These are phyloP conservation scores for Acacia acuminata DNA, from an alignment of 306 rosid genomes.

Conservation along the genomic window DNA sequence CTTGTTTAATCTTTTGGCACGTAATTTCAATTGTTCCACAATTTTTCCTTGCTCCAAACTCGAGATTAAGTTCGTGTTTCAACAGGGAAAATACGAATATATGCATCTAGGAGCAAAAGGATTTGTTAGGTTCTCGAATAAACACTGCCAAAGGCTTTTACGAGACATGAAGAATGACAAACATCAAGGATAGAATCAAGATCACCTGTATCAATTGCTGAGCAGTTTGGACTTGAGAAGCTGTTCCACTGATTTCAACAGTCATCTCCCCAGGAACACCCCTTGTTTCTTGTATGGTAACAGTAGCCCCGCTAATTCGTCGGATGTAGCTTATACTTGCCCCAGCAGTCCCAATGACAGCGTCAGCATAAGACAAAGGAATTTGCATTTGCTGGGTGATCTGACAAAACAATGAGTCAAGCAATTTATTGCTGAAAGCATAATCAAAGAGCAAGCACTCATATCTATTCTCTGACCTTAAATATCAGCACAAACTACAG, in stretches of 20 bases:
- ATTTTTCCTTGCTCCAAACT: not conserved
- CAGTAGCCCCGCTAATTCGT: constrained; percentile 95
- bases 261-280: constrained; percentile 99
- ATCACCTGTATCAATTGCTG: constrained; percentile 95
- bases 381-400: constrained; percentile 91
- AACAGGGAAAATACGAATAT: not conserved
- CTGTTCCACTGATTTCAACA: constrained; percentile 93
- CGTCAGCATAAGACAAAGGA: constrained; percentile 94
- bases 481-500: not conserved
- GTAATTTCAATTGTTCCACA: not conserved
- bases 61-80: not conserved
- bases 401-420: constrained; percentile 54
- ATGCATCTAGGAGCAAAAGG: not conserved
- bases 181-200: constrained; percentile 23
- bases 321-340: constrained; percentile 94
- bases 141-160: constrained; percentile 14
- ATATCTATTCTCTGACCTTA: constrained; percentile 3
- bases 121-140: constrained; percentile 7
- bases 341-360: constrained; percentile 97
- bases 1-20: not conserved
- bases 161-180: constrained; percentile 2
- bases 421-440: not conserved
- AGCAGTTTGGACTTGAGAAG: constrained; percentile 94
- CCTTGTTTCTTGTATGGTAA: constrained; percentile 91
- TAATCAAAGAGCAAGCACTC: constrained; percentile 1